Evolutionary conservation across 495 filamentous ascomycete genomes (phyloP), one percentile per base, ranked within the genome.

Genomic region (Glarea lozoyensis): DNA sequence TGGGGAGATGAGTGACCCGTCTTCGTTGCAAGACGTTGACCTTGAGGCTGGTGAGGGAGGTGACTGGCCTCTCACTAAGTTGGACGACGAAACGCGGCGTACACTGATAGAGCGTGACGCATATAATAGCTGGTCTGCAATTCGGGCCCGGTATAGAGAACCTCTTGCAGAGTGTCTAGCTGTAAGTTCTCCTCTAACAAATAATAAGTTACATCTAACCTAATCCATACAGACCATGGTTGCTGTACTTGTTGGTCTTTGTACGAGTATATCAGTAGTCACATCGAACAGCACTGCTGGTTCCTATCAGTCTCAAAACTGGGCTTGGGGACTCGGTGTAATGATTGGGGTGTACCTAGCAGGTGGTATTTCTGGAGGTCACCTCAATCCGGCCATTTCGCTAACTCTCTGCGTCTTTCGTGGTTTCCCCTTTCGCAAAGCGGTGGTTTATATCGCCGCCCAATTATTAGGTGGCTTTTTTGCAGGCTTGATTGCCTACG

Each of bases 341-440:
- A 77, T 75, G 68, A 67, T 75, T 32, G 73, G 61, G 10, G 73
- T 76, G 35, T 76, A 74, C 44, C 62, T 79, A 17, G 67, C 59
- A 19, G 70, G 70, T 56, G 70, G 68, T 46, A 60, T 74, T n/a
- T 75, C 71, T 1, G 71, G 71, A 41, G 71, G 69, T 2, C 71
- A 76, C 43, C 58, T 76, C 29, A 76, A 75, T 45, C 72, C 70
- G 0, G 57, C 57, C 16, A 62, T 75, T 18, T 75, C 70, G 7
- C 53, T 66, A 15, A 61, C 65, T 39, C 50, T 76, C 9, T 70
- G 61, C 53, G 58, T 75, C 44, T 76, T 65, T 46, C 70, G 71
- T 29, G 69, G 68, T 2, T 76, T 75, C 29, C 70, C 69, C 4
- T 62, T 62, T 43, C 45, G 57, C 10, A 60, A 63, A 35, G 66